These are phyloP conservation scores for Haberlea rhodopensis DNA, from an alignment of 257 asterid genomes.

Conservation along the genomic window DNA sequence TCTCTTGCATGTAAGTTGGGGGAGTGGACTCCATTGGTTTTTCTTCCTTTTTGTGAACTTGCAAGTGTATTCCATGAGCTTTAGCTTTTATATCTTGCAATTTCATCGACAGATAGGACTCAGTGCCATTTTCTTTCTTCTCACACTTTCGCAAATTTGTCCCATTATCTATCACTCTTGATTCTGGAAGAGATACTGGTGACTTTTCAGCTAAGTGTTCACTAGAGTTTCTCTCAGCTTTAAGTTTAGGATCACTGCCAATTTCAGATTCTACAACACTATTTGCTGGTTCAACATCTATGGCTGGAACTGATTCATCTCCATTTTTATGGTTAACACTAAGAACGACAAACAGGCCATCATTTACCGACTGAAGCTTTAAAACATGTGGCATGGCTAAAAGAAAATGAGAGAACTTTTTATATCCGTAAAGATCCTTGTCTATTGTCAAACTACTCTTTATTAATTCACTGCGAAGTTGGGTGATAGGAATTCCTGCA, in stretches of 20 bases:
- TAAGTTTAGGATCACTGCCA: slow-evolving; percentile 23
- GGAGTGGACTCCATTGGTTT: slow-evolving; percentile 21
- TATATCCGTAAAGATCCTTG: slow-evolving; percentile 66
- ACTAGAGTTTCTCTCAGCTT: slow-evolving; percentile 29
- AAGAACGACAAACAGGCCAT: slow-evolving; percentile 41
- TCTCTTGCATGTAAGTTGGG: slow-evolving; percentile 26
- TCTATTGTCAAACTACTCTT: slow-evolving; percentile 47
- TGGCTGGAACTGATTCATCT: slow-evolving; percentile 36
- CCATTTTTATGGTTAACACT: slow-evolving; percentile 33
- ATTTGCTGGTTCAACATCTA: slow-evolving; percentile 25
- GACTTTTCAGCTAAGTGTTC: slow-evolving; percentile 35
- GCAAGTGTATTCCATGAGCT: slow-evolving; percentile 19
- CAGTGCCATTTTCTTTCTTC: slow-evolving; percentile 28
- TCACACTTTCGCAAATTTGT: slow-evolving; percentile 24
- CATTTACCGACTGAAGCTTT: slow-evolving; percentile 41
- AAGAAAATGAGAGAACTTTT: slow-evolving; percentile 73
- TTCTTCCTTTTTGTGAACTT: slow-evolving; percentile 19
- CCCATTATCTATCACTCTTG: slow-evolving; percentile 28
- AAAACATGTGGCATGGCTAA: slow-evolving; percentile 64
- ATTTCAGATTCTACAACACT: slow-evolving; percentile 30
- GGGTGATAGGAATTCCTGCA: slow-evolving; percentile 53
- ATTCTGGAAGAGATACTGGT: slow-evolving; percentile 22
- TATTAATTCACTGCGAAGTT: slow-evolving; percentile 56
- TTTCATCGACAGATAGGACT: slow-evolving; percentile 7
- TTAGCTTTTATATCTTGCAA: slow-evolving; percentile 17